These are phyloP conservation scores for Calonectria pteridis DNA, from an alignment of 2,329 filamentous ascomycete genomes.

Conservation along the genomic window DNA sequence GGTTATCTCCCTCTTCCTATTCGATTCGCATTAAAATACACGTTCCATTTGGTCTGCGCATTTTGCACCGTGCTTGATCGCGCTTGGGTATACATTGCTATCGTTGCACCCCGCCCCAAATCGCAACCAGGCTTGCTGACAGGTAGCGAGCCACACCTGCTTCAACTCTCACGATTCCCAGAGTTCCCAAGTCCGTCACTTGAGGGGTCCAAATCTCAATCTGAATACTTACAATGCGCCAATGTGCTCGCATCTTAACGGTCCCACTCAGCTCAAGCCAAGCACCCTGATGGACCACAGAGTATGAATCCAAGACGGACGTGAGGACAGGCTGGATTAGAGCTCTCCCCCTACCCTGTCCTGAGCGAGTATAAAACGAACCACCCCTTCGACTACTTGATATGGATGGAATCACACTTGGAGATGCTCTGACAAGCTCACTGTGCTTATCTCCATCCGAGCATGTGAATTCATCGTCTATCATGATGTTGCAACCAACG, in stretches of 20 bases:
- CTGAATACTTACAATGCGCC: neutral
- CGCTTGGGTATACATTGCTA: neutral
- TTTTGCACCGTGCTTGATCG: neutral
- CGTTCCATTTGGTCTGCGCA: neutral
- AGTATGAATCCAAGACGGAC: neutral
- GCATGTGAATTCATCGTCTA: neutral
- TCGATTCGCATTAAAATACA: too few species aligned
- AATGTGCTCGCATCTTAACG: neutral
- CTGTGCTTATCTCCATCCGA: neutral
- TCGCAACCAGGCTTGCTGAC: neutral
- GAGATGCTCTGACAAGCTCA: too few species aligned
- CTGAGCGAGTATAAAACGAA: conserved; percentile 11
- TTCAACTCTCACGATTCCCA: neutral
- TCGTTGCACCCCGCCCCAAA: neutral
- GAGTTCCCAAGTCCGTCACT: neutral
- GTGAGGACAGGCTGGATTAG: neutral
- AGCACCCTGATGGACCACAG: conserved; percentile 5
- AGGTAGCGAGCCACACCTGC: neutral
- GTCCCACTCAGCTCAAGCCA: conserved; percentile 1
- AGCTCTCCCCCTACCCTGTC: neutral
- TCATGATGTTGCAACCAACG: neutral
- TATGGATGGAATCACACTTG: neutral
- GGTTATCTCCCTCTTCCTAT: too few species aligned
- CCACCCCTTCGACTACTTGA: neutral
- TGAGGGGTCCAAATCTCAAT: neutral